A percentile compares a stretch with the other conserved stretches of the same genome.
Conservation (phyloP, 208 protist genomes). For the Tritrichomonas foetus region DNA sequence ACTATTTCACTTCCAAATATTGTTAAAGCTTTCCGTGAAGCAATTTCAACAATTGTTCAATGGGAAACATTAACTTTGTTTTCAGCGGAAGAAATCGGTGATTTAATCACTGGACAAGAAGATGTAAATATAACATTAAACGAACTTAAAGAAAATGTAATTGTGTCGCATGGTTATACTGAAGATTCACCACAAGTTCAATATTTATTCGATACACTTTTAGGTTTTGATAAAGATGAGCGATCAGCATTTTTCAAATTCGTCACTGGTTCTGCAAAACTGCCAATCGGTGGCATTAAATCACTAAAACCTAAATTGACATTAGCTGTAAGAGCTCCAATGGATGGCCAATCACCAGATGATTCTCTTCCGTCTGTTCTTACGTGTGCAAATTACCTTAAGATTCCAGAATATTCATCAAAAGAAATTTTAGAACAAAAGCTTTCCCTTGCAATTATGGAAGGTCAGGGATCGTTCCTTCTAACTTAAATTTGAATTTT, state of each 20-base stretch:
- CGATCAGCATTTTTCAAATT: neutral
- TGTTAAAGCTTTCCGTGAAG: neutral
- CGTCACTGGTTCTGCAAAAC: neutral
- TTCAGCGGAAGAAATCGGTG: neutral
- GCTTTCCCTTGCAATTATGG: neutral
- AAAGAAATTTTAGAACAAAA: neutral
- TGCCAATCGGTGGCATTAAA: neutral
- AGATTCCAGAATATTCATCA: neutral
- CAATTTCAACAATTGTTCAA: neutral
- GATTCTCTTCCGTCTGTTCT: neutral
- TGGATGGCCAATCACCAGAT: neutral
- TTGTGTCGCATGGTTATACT: neutral
- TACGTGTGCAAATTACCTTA: neutral
- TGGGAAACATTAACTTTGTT: neutral
- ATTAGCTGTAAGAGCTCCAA: neutral
- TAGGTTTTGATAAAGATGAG: neutral
- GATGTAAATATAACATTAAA: neutral
- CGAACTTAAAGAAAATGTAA: neutral
- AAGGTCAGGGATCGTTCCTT: too few species aligned
- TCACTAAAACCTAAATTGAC: neutral
- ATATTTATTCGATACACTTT: neutral
- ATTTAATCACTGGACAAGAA: neutral
- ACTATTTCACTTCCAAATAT: neutral
- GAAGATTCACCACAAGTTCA: neutral
- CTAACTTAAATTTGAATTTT: too few species aligned